Conservation (phyloP, 2,329 filamentous ascomycete genomes). For the Magnaporthiopsis rhizophila region DNA sequence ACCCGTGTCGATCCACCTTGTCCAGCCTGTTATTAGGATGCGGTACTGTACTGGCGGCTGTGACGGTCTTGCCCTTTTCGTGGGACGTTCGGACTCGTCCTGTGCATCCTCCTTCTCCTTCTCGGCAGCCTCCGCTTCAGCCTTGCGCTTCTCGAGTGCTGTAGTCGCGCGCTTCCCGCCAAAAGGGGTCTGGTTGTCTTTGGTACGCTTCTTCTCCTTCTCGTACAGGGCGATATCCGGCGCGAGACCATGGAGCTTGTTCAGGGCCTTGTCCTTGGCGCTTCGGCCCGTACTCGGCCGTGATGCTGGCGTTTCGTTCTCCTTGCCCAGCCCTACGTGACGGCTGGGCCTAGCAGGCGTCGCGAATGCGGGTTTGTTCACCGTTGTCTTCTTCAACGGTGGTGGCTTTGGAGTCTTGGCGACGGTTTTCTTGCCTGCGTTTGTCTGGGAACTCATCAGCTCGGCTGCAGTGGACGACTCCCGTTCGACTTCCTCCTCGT, state of each 20-base stretch:
- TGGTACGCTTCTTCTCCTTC: slow-evolving; percentile 78
- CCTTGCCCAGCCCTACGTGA: slow-evolving; percentile 56
- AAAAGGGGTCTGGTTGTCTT: slow-evolving; percentile 42
- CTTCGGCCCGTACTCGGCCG: slow-evolving; percentile 67
- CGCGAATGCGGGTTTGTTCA: slow-evolving; percentile 17
- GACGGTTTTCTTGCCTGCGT: slow-evolving; percentile 11
- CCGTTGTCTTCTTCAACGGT: slow-evolving; percentile 5
- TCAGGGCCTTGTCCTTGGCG: slow-evolving; percentile 79
- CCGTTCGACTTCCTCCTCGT: slow-evolving; percentile 12
- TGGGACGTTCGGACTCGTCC: slow-evolving; percentile 22
- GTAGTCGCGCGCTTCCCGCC: slow-evolving; percentile 57
- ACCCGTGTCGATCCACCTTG: slow-evolving; percentile 67
- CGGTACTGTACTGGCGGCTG: slow-evolving; percentile 61
- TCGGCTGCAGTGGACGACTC: slow-evolving; percentile 12
- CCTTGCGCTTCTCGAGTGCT: slow-evolving; percentile 42
- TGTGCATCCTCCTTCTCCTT: slow-evolving; percentile 27
- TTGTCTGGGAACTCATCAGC: not conserved
- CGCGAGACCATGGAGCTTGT: slow-evolving; percentile 66
- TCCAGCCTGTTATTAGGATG: slow-evolving; percentile 77
- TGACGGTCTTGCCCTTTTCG: slow-evolving; percentile 37
- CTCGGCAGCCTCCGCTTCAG: slow-evolving; percentile 22
- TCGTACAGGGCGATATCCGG: slow-evolving; percentile 85
- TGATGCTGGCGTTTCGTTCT: slow-evolving; percentile 65
- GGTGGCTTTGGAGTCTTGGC: slow-evolving; percentile 11
- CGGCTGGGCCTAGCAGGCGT: slow-evolving; percentile 35